A percentile compares a stretch with the other conserved stretches of the same genome.
phyloP scores from a whole-genome alignment of 345 rosid species.

The Ailanthus altissimus region DNA sequence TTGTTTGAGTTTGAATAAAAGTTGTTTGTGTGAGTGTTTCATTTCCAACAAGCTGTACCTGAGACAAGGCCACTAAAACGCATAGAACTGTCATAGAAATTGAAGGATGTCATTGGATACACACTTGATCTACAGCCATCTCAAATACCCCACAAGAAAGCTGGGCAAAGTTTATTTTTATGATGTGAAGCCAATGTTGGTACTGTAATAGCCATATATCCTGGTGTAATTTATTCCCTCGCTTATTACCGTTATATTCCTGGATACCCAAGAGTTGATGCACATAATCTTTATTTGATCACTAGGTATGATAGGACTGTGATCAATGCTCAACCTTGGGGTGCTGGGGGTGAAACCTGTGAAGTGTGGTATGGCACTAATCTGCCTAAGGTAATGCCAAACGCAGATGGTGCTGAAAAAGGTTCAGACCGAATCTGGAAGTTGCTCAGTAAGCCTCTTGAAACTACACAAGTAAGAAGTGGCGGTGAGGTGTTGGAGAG shows the following conservation, averaged over 20 bases:
- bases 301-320: slow-evolving; percentile 80
- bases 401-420: slow-evolving; percentile 28
- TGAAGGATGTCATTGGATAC: slow-evolving; percentile 72
- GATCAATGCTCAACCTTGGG: slow-evolving; percentile 90
- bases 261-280: slow-evolving; percentile 74
- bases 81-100: slow-evolving; percentile 51
- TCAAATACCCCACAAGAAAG: slow-evolving; percentile 67
- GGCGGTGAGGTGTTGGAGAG: slow-evolving; percentile 56
- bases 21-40: too few relatives aligned
- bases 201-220: slow-evolving; percentile 77
- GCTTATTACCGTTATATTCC: slow-evolving; percentile 78
- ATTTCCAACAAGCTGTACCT: slow-evolving; percentile 68
- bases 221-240: slow-evolving; percentile 76
- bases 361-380: slow-evolving; percentile 58
- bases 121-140: slow-evolving; percentile 66
- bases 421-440: slow-evolving; percentile 75
- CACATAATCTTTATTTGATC: slow-evolving; percentile 69
- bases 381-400: slow-evolving; percentile 32
- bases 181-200: slow-evolving; percentile 81
- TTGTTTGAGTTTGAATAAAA: too few relatives aligned
- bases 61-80: slow-evolving; percentile 61
- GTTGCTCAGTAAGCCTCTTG: slow-evolving; percentile 69
- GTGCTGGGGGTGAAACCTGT: slow-evolving; percentile 63
- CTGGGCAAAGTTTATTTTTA: slow-evolving; percentile 75
- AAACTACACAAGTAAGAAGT: slow-evolving; percentile 32